Evolutionary conservation across 2,329 filamentous ascomycete species (phyloP).

Genomic region (Colletotrichum phormii): DNA sequence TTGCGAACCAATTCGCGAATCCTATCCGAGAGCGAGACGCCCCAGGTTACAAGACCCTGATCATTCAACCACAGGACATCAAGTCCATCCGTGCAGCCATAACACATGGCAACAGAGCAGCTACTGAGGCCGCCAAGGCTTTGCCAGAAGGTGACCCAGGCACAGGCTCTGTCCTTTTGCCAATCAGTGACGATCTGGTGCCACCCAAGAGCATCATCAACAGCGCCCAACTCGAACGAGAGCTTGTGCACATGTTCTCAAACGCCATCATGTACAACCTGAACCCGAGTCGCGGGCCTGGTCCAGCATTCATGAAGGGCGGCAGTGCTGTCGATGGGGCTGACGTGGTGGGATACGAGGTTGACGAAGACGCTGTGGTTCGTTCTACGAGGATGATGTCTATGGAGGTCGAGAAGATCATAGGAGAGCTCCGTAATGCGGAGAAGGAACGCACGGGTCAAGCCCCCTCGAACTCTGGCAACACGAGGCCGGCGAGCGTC

Average conservation of each 20-base stretch:
- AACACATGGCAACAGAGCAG: slow-evolving; percentile 76
- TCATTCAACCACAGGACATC: slow-evolving; percentile 80
- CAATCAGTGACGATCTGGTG: slow-evolving; percentile 80
- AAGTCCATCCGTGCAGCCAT: slow-evolving; percentile 83
- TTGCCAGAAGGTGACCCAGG: slow-evolving; percentile 71
- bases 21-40: slow-evolving; percentile 81
- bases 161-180: slow-evolving; percentile 70
- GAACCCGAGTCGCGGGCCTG: slow-evolving; percentile 79
- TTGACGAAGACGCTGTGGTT: slow-evolving; percentile 87
- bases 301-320: slow-evolving; percentile 66
- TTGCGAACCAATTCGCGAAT: slow-evolving; percentile 83
- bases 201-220: slow-evolving; percentile 94
- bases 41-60: slow-evolving; percentile 79
- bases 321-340: slow-evolving; percentile 52
- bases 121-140: slow-evolving; percentile 68
- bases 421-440: slow-evolving; percentile 80
- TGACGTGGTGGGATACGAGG: slow-evolving; percentile 68
- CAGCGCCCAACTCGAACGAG: slow-evolving; percentile 89
- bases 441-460: slow-evolving; percentile 67
- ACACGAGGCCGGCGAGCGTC: slow-evolving; percentile 50
- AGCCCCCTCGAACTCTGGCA: slow-evolving; percentile 43
- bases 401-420: slow-evolving; percentile 82
- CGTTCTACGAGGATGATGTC: slow-evolving; percentile 92
- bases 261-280: slow-evolving; percentile 99
- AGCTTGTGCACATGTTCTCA: slow-evolving; percentile 95